A percentile compares a stretch with the other conserved stretches of the same genome.
phyloP scores from a whole-genome alignment of 1,284 basidiomycete genomes.

The Gomphus sp. region DNA sequence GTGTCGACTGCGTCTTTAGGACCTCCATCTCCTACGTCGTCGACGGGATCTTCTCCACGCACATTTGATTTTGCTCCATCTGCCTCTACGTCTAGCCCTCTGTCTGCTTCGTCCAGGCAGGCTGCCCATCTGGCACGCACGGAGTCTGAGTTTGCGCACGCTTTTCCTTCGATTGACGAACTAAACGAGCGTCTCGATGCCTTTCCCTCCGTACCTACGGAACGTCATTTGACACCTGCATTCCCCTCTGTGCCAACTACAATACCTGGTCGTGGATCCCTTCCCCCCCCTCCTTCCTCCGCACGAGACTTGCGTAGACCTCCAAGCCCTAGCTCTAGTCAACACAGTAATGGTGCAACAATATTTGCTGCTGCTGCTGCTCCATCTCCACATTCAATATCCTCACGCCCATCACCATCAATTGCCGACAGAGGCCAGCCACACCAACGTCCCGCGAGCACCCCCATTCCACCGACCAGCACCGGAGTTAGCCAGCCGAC shows the following conservation, averaged over 20 bases:
- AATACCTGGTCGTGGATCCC: conserved; percentile 24
- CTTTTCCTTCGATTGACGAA: conserved; percentile 69
- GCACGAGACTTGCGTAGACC: conserved; percentile 14
- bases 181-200: conserved; percentile 43
- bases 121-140: conserved; percentile 1
- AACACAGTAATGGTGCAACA: conserved; percentile 1
- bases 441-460: conserved; percentile 49
- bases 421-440: conserved; percentile 29
- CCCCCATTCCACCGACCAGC: conserved; percentile 52
- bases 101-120: conserved; percentile 1
- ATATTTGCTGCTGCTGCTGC: not conserved
- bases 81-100: not conserved
- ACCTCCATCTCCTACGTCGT: conserved; percentile 63
- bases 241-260: conserved; percentile 38
- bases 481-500: conserved; percentile 54
- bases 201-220: conserved; percentile 10
- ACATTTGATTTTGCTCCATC: conserved; percentile 27
- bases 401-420: conserved; percentile 43
- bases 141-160: conserved; percentile 41
- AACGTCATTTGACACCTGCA: conserved; percentile 21
- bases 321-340: not conserved
- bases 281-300: conserved; percentile 12
- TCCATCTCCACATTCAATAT: conserved; percentile 16
- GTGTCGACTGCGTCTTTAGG: conserved; percentile 60
- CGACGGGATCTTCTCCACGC: conserved; percentile 27